phyloP scores from a whole-genome alignment of 2,329 filamentous ascomycete species.

The Parafenestella ontariensis region DNA sequence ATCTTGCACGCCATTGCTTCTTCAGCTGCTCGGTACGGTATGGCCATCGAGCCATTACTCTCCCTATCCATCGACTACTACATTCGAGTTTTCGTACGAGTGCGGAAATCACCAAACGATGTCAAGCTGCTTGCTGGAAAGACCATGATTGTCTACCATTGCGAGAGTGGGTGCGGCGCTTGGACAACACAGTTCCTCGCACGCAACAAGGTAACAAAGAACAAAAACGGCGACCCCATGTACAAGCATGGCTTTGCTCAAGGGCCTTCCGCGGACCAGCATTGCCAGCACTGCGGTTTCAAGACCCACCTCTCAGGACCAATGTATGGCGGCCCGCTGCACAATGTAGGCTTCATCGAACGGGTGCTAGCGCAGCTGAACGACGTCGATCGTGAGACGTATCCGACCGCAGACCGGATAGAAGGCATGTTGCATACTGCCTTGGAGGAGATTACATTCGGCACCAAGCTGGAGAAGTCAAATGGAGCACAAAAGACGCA shows the following conservation, averaged over 20 bases:
- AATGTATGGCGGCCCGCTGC: constrained; percentile 92
- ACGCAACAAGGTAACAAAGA: constrained; percentile 68
- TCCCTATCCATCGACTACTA: constrained; percentile 98
- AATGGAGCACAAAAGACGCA: constrained; percentile 26
- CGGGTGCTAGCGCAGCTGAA: constrained; percentile 77
- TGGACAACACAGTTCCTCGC: constrained; percentile 85
- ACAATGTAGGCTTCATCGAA: constrained; percentile 83
- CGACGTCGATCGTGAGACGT: constrained; percentile 69
- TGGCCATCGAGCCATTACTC: constrained; percentile 87
- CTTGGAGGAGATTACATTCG: constrained; percentile 70
- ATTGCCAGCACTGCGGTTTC: constrained; percentile 83
- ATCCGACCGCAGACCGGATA: constrained; percentile 80
- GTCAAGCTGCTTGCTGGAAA: constrained; percentile 92
- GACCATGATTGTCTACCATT: constrained; percentile 92
- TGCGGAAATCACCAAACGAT: constrained; percentile 78
- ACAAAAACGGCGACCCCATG: constrained; percentile 71
- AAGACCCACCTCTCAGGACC: constrained; percentile 90
- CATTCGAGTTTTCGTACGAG: constrained; percentile 82
- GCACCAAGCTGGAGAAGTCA: constrained; percentile 24
- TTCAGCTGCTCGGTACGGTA: constrained; percentile 82
- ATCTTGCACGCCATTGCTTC: constrained; percentile 83
- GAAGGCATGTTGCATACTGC: constrained; percentile 92
- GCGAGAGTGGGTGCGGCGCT: constrained; percentile 88
- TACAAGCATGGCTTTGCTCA: constrained; percentile 81
- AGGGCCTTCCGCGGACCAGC: constrained; percentile 69